A percentile compares a stretch with the other conserved stretches of the same genome.
These are phyloP conservation scores for Fusarium pseudograminearum DNA, from an alignment of 2,329 filamentous ascomycete genomes.

Conservation along the genomic window DNA sequence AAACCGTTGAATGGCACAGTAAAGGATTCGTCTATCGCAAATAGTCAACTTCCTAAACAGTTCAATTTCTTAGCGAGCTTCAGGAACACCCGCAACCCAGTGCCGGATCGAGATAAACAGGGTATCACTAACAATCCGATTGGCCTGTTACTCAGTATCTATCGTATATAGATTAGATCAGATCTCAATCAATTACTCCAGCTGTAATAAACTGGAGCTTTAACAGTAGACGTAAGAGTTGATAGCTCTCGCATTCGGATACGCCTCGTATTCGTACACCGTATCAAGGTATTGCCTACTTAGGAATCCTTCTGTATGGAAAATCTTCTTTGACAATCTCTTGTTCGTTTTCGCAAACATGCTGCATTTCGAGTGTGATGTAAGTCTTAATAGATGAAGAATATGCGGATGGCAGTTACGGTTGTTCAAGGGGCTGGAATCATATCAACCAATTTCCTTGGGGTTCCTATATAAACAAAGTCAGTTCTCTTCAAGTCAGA, in stretches of 20 bases:
- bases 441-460: slow-evolving; percentile 3
- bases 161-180: slow-evolving; percentile 22
- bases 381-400: background rate
- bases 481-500: background rate
- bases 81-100: slow-evolving; percentile 11
- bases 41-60: background rate
- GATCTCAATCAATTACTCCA: slow-evolving; percentile 2
- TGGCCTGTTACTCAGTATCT: background rate
- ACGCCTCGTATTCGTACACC: slow-evolving; percentile 31
- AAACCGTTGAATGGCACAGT: background rate
- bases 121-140: background rate
- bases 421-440: background rate
- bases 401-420: slow-evolving; percentile 4
- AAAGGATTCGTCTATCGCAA: background rate
- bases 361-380: background rate
- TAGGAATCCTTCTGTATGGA: background rate
- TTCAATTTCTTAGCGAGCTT: background rate
- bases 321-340: background rate
- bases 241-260: slow-evolving; percentile 33
- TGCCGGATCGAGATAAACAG: background rate
- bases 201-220: background rate
- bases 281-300: background rate
- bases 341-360: slow-evolving; percentile 39
- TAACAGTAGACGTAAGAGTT: background rate
- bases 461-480: slow-evolving; percentile 24